Base-by-base conservation (phyloP, 768 basidiomycete species). In the Cubamyces sp. region DNA sequence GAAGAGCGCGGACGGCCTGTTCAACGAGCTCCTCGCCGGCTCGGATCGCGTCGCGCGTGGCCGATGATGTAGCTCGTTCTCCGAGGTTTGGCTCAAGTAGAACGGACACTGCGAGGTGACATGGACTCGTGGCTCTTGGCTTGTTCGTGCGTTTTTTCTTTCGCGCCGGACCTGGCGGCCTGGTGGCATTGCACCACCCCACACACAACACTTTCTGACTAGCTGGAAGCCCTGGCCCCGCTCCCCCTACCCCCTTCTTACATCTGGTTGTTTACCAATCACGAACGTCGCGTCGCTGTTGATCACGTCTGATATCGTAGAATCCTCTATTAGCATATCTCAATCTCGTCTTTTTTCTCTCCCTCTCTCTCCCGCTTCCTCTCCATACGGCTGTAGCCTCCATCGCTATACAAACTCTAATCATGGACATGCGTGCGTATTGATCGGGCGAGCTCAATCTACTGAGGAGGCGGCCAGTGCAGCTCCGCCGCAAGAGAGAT, bases 11-110 rank as follows among this genome's bases (percentile, higher is more conserved):
- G 83, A 84, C 37, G 91, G 90, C 19, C 74, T 99, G 54, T 98
- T 93, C 73, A 89, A 92, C 70, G 87, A 87, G 72, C 81, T 99
- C 67, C 78, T 99, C 43, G 88, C 85, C 54, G 96, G 96, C 34
- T 94, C 93, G 54, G 93, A 94, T 74, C 82, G 95, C 63, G 77
- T 85, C 19, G 40, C 34, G 34, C 34, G 11, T 34, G 34, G 34
- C 34, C 34, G 34, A 37, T 55, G 39, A 47, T n/a, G 30, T 12
- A 40, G 25, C 37, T 45, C 59, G 48, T 46, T 21, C 14, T 39
- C 14, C 28, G 52, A 14, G 28, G 30, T 43, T 3, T 16, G 54
- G 55, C 45, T 19, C 53, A 39, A 26, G 42, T 49, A 56, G 19
- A 23, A 34, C 12, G 53, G 67, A 60, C 57, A 19, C 34, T 23